Evolutionary conservation across 1,139 yeast species (phyloP), one percentile per base, ranked within the genome.

Genomic region (Taphrina wiesneri): DNA sequence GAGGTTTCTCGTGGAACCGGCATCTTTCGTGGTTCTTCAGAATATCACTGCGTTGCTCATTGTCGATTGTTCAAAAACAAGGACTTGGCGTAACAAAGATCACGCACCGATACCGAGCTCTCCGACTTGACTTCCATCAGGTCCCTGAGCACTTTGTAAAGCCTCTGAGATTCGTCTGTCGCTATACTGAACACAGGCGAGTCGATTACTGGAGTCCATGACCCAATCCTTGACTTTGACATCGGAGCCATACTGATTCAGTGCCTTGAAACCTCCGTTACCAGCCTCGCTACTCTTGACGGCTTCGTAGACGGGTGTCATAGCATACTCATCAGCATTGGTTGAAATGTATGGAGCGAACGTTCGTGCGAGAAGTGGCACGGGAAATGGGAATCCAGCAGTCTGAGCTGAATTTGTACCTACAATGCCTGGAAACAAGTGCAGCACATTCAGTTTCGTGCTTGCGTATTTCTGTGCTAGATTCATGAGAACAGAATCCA

Each of bases 371-470:
- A 60, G 43, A 4, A 60, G 28, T 21, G 57, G 46, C 3, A 60
- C 25, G 2, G 56, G 56, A 30, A 41, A 49, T 5, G 64, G 64
- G 13, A 60, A 60, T 36, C 64, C 64, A n/a, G 64, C 64, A 13
- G 56, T 60, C 41, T 60, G 51, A 4, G 64, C 49, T 23, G 64
- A 54, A 21, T 30, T 60, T 13, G 64, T 60, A 6, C 21, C 21
- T 11, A 60, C 32, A 3, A 26, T 30, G 11, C 64, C 64, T 4
- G 64, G 64, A 43, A 60, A 60, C 32, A 60, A 36, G 36, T 60
- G 57, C 19, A 51, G 15, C 19, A 60, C 54, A 43, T 45, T 52
- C 25, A 60, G 21, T 13, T 51, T 39, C 5, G 41, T 32, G 5
- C 49, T 23, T 23, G 52, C 32, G 13, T 41, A 23, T 25, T 54